Percentiles rank a stretch among this genome's conserved stretches.
Evolutionary conservation across 805 yeast species (phyloP).

Genomic region (Pichia pseudocactophila): DNA sequence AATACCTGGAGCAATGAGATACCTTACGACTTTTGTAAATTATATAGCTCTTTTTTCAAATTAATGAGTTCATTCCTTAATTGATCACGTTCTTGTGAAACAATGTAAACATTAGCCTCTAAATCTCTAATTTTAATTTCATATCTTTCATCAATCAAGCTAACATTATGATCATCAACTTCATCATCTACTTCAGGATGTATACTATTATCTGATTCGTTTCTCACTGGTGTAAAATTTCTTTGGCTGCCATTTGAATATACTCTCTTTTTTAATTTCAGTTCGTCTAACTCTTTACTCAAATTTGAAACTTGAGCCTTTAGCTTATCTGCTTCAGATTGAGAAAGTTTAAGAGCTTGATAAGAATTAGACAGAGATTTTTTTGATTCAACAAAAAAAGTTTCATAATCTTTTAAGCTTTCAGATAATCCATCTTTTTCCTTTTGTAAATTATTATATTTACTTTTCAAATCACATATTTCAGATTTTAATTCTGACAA

Average conservation of each 20-base stretch:
- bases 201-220: not conserved
- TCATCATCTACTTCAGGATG: constrained; percentile 9
- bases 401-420: constrained; percentile 37
- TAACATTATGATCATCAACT: constrained; percentile 23
- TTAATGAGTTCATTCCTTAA: constrained; percentile 51
- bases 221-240: no score
- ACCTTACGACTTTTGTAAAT: constrained; percentile 6
- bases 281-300: constrained; percentile 59
- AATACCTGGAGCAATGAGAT: not conserved
- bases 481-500: not conserved
- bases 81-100: constrained; percentile 77
- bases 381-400: constrained; percentile 61
- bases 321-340: constrained; percentile 58
- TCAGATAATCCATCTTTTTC: constrained; percentile 20
- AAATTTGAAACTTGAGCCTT: constrained; percentile 48
- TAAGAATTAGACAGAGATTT: constrained; percentile 67
- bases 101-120: constrained; percentile 74
- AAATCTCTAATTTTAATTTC: constrained; percentile 72
- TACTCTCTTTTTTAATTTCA: constrained; percentile 34
- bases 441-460: constrained; percentile 24
- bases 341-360: constrained; percentile 64
- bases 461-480: not conserved
- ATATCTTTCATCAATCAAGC: constrained; percentile 43
- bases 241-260: constrained; percentile 12
- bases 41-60: constrained; percentile 48